Evolutionary conservation across 169 alveolate genomes (phyloP), one percentile per base, ranked within the genome.

Genomic region (Plasmodium inui): DNA sequence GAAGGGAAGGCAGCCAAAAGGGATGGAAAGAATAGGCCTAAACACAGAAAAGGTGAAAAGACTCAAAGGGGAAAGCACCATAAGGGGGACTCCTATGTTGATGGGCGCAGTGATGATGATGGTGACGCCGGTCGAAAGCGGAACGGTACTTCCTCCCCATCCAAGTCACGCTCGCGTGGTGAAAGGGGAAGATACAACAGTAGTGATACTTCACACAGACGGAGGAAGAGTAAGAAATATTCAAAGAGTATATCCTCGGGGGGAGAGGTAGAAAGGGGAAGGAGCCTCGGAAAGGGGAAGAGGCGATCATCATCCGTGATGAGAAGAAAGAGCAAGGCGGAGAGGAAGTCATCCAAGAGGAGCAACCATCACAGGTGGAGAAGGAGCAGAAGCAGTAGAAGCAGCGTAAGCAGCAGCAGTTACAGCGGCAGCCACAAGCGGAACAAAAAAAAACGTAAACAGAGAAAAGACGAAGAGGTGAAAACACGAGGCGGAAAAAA

Each of bases 221-320:
- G 83, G 89, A 82, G 12, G 79, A 82, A 6, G 61, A 37, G 7
- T 19, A 83, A 83, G 5, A n/a, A 53, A 57, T 34, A 46, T 44
- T 73, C 85, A 28, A 8, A 14, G 32, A 34, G 92, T 28, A 19
- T 22, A 26, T 67, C 76, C 6, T 9, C 30, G 6, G 37, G 37
- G 50, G 73, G 67, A 26, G 70, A 55, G 39, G 3, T 44, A 53
- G 67, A 73, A 86, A 76, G 70, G 61, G 28, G 19, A 84, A 44
- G 61, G 78, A 84, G 76, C 37, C 5, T 17, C 4, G 37, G 44
- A 10, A 41, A 32, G 41, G 57, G 34, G 39, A 34, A 55, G 70
- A 53, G 41, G 37, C 28, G 67, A 26, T 19, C n/a, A 1, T 44
- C 28, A 37, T 67, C 76, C 37, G 14, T 17, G 32, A 76, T 10